Percentiles rank a stretch among this genome's conserved stretches.
These are phyloP conservation scores for Trichophyton verrucosum DNA, from an alignment of 2,329 filamentous ascomycete genomes.

Conservation along the genomic window DNA sequence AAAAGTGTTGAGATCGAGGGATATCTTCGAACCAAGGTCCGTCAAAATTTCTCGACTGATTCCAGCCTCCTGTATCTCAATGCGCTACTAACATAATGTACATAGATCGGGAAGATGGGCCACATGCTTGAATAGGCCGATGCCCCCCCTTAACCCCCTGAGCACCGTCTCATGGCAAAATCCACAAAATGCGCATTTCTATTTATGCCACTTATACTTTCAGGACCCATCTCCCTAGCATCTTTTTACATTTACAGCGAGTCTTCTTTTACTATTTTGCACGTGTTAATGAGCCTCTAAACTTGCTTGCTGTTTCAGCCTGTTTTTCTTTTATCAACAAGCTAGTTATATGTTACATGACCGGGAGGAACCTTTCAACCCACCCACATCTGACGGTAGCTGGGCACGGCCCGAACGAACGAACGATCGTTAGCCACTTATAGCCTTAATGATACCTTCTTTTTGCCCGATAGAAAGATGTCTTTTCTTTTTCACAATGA, in stretches of 20 bases:
- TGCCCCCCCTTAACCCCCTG: background rate
- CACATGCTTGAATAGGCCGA: constrained; percentile 47
- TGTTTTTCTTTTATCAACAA: background rate
- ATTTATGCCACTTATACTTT: background rate
- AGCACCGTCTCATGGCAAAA: background rate
- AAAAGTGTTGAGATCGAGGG: constrained; percentile 80
- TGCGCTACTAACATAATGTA: background rate
- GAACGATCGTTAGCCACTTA: too few relatives aligned
- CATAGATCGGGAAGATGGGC: constrained; percentile 74
- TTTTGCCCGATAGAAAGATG: too few relatives aligned
- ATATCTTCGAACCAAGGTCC: constrained; percentile 87
- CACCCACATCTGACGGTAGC: too few relatives aligned
- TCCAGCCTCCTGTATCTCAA: background rate
- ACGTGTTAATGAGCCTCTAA: background rate
- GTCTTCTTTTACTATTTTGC: background rate
- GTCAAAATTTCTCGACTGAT: constrained; percentile 18
- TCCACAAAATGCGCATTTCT: background rate
- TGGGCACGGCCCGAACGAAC: too few relatives aligned
- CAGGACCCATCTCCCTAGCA: background rate
- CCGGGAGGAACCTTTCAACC: too few relatives aligned
- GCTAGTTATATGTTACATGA: too few relatives aligned
- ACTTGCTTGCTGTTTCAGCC: background rate
- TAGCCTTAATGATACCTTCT: too few relatives aligned
- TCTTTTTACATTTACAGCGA: background rate
- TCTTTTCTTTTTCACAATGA: too few relatives aligned